Conservation (phyloP, 2,329 filamentous ascomycete species). For the Aquanectria penicillioides region DNA sequence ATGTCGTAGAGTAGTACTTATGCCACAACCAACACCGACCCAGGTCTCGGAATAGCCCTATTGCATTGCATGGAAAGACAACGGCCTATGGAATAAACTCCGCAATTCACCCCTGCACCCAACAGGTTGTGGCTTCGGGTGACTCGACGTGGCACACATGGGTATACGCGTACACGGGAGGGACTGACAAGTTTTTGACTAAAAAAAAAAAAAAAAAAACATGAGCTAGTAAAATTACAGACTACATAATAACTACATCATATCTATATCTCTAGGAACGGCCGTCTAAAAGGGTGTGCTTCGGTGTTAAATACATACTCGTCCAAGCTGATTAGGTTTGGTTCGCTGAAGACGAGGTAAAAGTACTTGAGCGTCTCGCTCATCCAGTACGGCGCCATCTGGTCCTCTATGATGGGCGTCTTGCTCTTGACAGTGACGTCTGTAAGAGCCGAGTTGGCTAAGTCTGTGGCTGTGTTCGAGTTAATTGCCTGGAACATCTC, state of each 20-base stretch:
- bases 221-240: too few species aligned
- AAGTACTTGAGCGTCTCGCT: slow-evolving; percentile 46
- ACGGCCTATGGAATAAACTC: too few species aligned
- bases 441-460: slow-evolving; percentile 60
- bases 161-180: too few species aligned
- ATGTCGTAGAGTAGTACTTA: too few species aligned
- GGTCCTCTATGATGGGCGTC: slow-evolving; percentile 58
- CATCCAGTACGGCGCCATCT: slow-evolving; percentile 63
- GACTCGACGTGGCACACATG: too few species aligned
- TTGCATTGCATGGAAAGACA: too few species aligned
- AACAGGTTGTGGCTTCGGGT: too few species aligned
- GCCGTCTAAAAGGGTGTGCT: slow-evolving; percentile 36
- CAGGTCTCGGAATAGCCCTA: too few species aligned
- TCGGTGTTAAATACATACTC: slow-evolving; percentile 42
- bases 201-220: too few species aligned
- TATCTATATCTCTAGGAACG: slow-evolving; percentile 7
- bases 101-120: too few species aligned
- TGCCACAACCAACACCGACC: too few species aligned
- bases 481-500: slow-evolving; percentile 62
- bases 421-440: slow-evolving; percentile 48
- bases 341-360: slow-evolving; percentile 40
- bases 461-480: slow-evolving; percentile 56
- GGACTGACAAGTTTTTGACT: too few species aligned
- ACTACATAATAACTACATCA: neutral
- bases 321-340: slow-evolving; percentile 56